phyloP scores from a whole-genome alignment of 768 basidiomycete species.

The Tricholoma saponaceum region DNA sequence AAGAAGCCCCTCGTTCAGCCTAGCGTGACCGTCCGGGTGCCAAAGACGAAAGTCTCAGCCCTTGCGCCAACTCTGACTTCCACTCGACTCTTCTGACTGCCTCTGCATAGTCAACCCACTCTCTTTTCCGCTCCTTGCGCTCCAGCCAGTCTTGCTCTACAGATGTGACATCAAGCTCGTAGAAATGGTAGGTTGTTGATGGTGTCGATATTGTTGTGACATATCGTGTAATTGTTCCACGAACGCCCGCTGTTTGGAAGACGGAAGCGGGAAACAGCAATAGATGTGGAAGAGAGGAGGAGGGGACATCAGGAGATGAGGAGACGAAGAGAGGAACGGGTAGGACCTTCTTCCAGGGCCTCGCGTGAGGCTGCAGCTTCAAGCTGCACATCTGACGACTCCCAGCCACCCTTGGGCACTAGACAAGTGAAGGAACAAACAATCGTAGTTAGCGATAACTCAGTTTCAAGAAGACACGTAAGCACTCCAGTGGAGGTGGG shows the following conservation, averaged over 20 bases:
- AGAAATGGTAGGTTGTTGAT: constrained; percentile 84
- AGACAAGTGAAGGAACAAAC: constrained; percentile 8
- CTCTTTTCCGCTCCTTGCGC: constrained; percentile 70
- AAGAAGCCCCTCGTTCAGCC: constrained; percentile 2
- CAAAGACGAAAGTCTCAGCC: constrained; percentile 65
- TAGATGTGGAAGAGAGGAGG: constrained; percentile 20
- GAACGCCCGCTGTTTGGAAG: constrained; percentile 70
- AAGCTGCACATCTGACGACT: constrained; percentile 72
- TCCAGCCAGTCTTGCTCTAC: constrained; percentile 84
- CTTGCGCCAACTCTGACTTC: constrained; percentile 84
- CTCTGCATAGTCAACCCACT: constrained; percentile 88
- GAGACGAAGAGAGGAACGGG: constrained; percentile 72
- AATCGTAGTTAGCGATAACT: constrained; percentile 8
- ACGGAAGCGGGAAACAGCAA: constrained; percentile 20
- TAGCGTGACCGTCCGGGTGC: constrained; percentile 39
- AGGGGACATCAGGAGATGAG: constrained; percentile 47
- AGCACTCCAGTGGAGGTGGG: background rate
- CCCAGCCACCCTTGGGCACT: constrained; percentile 96
- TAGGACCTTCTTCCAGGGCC: constrained; percentile 96
- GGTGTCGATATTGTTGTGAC: constrained; percentile 79
- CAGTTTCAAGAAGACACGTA: constrained; percentile 8
- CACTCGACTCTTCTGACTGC: constrained; percentile 70
- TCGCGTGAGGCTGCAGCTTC: constrained; percentile 89
- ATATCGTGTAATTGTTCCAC: constrained; percentile 81
- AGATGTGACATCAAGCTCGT: constrained; percentile 76